Base-by-base conservation (phyloP, 2,329 filamentous ascomycete species). In the Hypoxylon sp. region DNA sequence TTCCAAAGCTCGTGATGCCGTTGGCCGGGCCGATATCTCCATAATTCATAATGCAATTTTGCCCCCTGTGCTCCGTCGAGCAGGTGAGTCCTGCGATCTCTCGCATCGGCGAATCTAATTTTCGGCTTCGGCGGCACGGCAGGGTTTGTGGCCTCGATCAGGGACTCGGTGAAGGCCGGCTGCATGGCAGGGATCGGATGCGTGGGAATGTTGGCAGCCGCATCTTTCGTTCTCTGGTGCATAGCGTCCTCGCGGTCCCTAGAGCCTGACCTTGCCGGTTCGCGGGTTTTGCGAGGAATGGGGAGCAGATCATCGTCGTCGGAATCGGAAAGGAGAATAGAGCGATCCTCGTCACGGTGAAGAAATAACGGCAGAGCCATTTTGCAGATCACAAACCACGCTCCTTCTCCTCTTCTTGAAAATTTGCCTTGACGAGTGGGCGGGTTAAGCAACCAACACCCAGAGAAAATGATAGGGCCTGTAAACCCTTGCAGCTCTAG, bases 1-100 rank as follows among this genome's bases (percentile, higher is more conserved):
- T 97, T 97, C 82, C 90, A 90, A 62, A 98, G 81, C 67, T 96
- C 93, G 74, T 98, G 95, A 73, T 93, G 90, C 72, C 87, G 86
- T 75, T 95, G 92, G 44, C 88, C 88, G 0, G 88, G 85, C 55
- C 89, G 87, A 75, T 91, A 89, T 60, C 90, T 88, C 93, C 94
- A 97, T 74, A 87, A 79, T 50, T 89, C 86, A 54, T 88, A 89
- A 74, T 92, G 91, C 11, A 92, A 86, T 13, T 88, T 86, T 60
- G 91, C 90, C 62, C 89, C 88, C 61, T 88, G 84, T 37, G 84
- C 82, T 66, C 88, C 87, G 63, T 91, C 88, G 44, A 96, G 82
- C 26, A 95, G 82, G 73, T 82, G 82, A 68, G 87, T 88, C 66
- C 89, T 87, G 68, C 91, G 86, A 53, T 79, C 82, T 71, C 85